Evolutionary conservation across 768 basidiomycete species (phyloP).

Genomic region (Hysterangium stoloniferum): DNA sequence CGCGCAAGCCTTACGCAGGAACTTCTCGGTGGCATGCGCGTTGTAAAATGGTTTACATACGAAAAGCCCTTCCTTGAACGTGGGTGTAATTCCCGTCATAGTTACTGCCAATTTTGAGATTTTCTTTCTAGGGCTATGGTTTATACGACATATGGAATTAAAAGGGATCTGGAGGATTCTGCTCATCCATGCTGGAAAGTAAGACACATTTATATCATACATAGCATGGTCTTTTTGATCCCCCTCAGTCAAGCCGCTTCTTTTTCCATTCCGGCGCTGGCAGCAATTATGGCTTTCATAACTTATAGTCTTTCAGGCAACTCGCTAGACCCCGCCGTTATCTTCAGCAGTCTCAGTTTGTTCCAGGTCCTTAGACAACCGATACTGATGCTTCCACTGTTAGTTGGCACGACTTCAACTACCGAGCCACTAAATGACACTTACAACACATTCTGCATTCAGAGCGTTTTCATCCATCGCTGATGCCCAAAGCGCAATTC

Average conservation of each 20-base stretch:
- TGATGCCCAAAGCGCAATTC: slow-evolving; percentile 57
- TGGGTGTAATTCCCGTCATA: slow-evolving; percentile 23
- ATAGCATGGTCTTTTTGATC: neutral
- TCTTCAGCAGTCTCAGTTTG: slow-evolving; percentile 58
- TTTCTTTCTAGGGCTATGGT: slow-evolving; percentile 38
- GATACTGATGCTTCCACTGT: slow-evolving; percentile 55
- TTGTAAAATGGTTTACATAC: slow-evolving; percentile 74
- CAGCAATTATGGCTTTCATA: slow-evolving; percentile 59
- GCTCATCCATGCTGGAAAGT: slow-evolving; percentile 57
- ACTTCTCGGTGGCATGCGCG: slow-evolving; percentile 57
- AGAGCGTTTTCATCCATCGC: slow-evolving; percentile 48
- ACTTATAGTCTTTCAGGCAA: slow-evolving; percentile 51
- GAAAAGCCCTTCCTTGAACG: slow-evolving; percentile 60
- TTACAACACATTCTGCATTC: slow-evolving; percentile 22
- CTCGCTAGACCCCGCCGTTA: slow-evolving; percentile 54
- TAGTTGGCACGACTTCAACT: slow-evolving; percentile 20
- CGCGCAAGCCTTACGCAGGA: slow-evolving; percentile 60
- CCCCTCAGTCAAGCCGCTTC: slow-evolving; percentile 42
- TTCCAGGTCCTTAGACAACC: slow-evolving; percentile 57
- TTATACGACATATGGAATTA: slow-evolving; percentile 47
- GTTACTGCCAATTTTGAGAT: neutral
- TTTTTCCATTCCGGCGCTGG: slow-evolving; percentile 53
- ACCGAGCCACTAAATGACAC: slow-evolving; percentile 25
- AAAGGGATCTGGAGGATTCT: slow-evolving; percentile 48
- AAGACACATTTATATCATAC: slow-evolving; percentile 16